Evolutionary conservation across 192 early-diverging fungal species (phyloP), one percentile per base, ranked within the genome.

Genomic region (Rhizophagus sp.): DNA sequence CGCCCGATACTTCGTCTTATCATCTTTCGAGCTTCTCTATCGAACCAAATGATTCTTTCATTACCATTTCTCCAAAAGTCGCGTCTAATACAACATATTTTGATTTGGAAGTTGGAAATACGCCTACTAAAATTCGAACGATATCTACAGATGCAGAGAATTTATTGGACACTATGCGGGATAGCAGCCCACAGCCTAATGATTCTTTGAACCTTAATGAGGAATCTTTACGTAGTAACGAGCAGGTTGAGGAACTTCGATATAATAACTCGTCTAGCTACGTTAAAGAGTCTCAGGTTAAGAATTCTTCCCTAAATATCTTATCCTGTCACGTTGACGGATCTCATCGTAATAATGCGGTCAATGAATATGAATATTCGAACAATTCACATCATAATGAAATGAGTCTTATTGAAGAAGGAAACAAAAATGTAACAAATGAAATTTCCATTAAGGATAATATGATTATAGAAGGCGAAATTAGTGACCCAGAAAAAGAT

Each of bases 11-110:
- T 47, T 47, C 12, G 11, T 47, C 65, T 11, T 67, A 67, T 33
- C 65, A 67, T 17, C 33, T 67, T 33, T 67, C 65, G 17, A 67
- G 34, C 12, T 30, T 67, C 25, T 67, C 65, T 27, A 30, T 67
- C 4, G 13, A 33, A 67, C 25, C 65, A 33, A 33, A 67, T 67
- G 65, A 67, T 67, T 67, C 65, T 67, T 67, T 67, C 33, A 67
- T 67, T 17, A 67, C 65, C 33, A 67, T 33, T 67, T 10, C 65
- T 57, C 52, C 52, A 57, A 57, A 57, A 57, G 52, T 57, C 19
- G 52, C 52, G 4, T 22, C 52, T 57, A 57, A 19, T 22, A 22
- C 52, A 7, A 3, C 17, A 8, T 4, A 22, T 57, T 22, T 57
- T 17, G 19, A 57, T 22, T 57, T 57, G 19, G 52, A 57, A 3